Base-by-base conservation (phyloP, 116 monocot species). In the Posidonia oceanica region DNA sequence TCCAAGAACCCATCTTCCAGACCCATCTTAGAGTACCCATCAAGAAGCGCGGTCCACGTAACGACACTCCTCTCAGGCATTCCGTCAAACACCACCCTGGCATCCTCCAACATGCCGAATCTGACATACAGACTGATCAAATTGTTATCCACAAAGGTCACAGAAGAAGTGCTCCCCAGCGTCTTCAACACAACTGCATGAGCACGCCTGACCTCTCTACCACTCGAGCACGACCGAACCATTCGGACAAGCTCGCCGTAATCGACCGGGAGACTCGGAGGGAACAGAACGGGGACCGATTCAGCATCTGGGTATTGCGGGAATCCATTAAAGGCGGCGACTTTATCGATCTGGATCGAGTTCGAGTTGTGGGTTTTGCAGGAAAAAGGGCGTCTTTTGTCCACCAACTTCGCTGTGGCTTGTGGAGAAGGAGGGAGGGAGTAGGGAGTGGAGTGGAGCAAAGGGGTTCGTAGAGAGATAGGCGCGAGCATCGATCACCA, bases 41-140 rank as follows among this genome's bases (percentile, higher is more conserved):
- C 81, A 15, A 95, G 70, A 38, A 95, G 71, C 1, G 86, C 79
- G 1, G 91, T 95, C 91, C 91, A 95, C 3, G 95, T 79, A 48
- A 95, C 88, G 7, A 91, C 75, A 69, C 72, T 86, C 64, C 80
- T 83, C 3, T 78, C 67, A 15, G 48, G 70, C 86, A 88, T 86
- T 78, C 11, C 70, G 55, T 95, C 91, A 29, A 95, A 95, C 80
- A 95, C 18, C 71, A 72, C 83, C 69, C 73, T 63, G 1, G 95
- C 91, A 57, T 80, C 17, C 0, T 39, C 53, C 57, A 88, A 64
- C 5, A 74, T 63, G 0, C 62, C 68, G 17, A 95, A 86, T 69
- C 73, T 79, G 16, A 81, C 63, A 36, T 95, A 95, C 5, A 76
- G 57, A 68, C 72, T 83, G 7, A 91, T 88, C 51, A 95, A 67